Evolutionary conservation across 1,284 basidiomycete genomes (phyloP).

Genomic region (Pterulicium gracile): DNA sequence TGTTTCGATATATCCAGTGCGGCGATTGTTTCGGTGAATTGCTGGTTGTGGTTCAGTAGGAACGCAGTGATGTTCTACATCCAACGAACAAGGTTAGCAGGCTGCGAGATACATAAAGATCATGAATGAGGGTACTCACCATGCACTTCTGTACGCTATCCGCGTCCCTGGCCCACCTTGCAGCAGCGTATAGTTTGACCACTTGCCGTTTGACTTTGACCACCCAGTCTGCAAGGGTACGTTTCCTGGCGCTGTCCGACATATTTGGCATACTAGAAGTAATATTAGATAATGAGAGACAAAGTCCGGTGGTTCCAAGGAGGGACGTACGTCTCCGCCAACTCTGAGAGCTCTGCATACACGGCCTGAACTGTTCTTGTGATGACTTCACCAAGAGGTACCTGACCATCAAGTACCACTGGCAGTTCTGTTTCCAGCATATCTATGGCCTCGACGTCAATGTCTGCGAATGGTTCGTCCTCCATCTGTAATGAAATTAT

Average conservation of each 20-base stretch:
- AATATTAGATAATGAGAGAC: constrained; percentile 5
- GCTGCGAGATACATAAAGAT: constrained; percentile 4
- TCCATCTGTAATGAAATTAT: too few species aligned
- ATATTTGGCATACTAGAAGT: constrained; percentile 65
- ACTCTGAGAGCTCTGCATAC: constrained; percentile 74
- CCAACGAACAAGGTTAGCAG: constrained; percentile 6
- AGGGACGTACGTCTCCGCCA: constrained; percentile 66
- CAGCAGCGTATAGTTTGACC: constrained; percentile 79
- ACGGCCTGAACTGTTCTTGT: constrained; percentile 70
- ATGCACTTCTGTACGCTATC: constrained; percentile 76
- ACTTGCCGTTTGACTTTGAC: constrained; percentile 83
- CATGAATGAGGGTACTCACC: constrained; percentile 28
- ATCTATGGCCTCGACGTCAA: constrained; percentile 23
- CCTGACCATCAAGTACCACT: constrained; percentile 62
- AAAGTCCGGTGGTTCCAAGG: constrained; percentile 2
- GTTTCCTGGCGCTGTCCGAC: constrained; percentile 74
- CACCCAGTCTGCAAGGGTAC: constrained; percentile 78
- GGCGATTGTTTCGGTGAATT: constrained; percentile 65
- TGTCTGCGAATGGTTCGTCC: too few species aligned
- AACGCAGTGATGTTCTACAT: constrained; percentile 73
- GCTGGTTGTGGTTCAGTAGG: constrained; percentile 72
- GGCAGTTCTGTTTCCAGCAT: constrained; percentile 69
- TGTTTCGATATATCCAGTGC: constrained; percentile 58
- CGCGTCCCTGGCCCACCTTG: constrained; percentile 77
- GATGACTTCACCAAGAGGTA: constrained; percentile 65